phyloP scores from a whole-genome alignment of 2,329 filamentous ascomycete genomes.

The Hypoxylon rubiginosum region DNA sequence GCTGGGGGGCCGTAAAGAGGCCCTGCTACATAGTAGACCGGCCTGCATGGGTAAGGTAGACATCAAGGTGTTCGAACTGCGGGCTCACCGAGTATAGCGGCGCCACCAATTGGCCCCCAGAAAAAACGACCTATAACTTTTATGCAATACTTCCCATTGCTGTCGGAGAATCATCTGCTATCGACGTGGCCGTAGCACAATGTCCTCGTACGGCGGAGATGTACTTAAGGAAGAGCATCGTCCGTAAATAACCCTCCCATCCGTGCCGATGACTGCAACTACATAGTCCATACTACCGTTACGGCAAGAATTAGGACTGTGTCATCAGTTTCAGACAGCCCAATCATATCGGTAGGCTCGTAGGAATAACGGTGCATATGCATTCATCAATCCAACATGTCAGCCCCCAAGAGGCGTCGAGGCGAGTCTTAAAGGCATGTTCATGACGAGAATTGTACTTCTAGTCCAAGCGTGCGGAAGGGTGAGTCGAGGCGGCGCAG shows the following conservation, averaged over 20 bases:
- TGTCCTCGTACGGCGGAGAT: background rate
- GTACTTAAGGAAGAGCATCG: background rate
- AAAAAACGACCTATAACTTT: slow-evolving; percentile 16
- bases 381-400: background rate
- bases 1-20: slow-evolving; percentile 6
- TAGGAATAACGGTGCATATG: slow-evolving; percentile 7
- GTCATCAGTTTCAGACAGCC: slow-evolving; percentile 7
- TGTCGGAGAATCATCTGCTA: slow-evolving; percentile 1
- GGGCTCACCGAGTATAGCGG: slow-evolving; percentile 19
- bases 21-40: slow-evolving; percentile 7
- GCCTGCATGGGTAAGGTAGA: slow-evolving; percentile 17
- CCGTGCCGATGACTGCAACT: background rate
- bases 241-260: no score
- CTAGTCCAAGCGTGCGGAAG: slow-evolving; percentile 80
- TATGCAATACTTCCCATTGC: background rate
- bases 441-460: slow-evolving; percentile 87
- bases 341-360: slow-evolving; percentile 3
- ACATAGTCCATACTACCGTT: background rate
- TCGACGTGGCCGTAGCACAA: slow-evolving; percentile 3
- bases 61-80: slow-evolving; percentile 25
- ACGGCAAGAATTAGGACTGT: background rate
- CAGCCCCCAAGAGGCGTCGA: slow-evolving; percentile 1
- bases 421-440: slow-evolving; percentile 4
- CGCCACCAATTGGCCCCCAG: slow-evolving; percentile 12
- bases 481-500: slow-evolving; percentile 81